These are phyloP conservation scores for Cydonia oblonga DNA, from an alignment of 331 rosid genomes.

Conservation along the genomic window DNA sequence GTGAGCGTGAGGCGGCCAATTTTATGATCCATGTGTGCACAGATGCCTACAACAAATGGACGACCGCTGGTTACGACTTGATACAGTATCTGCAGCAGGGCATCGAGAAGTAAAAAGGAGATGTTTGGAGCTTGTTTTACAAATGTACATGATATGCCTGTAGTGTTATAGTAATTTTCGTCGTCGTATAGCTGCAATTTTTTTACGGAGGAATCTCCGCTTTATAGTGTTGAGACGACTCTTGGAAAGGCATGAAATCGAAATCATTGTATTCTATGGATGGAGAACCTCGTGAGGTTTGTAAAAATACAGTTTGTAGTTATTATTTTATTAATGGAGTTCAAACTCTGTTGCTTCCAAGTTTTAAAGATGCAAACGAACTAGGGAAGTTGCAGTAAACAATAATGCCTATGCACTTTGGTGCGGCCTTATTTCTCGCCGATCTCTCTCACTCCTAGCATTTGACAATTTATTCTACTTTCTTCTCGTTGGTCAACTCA, in stretches of 20 bases:
- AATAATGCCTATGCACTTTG: too few species aligned
- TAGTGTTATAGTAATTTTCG: slow-evolving; percentile 15
- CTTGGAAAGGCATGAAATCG: slow-evolving; percentile 26
- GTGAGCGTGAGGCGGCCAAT: slow-evolving; percentile 91
- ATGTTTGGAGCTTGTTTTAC: slow-evolving; percentile 10
- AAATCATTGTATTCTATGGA: slow-evolving; percentile 21
- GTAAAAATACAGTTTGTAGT: slow-evolving; percentile 30
- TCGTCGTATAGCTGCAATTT: slow-evolving; percentile 17
- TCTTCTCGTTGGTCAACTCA: too few species aligned
- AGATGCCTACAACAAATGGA: slow-evolving; percentile 96
- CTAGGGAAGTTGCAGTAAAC: too few species aligned
- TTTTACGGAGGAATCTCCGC: slow-evolving; percentile 30
- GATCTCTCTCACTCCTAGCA: too few species aligned
- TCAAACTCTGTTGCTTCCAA: not conserved
- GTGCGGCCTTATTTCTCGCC: too few species aligned
- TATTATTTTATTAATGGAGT: slow-evolving; percentile 11
- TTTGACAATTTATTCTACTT: too few species aligned
- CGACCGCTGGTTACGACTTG: slow-evolving; percentile 95
- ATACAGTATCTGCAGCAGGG: slow-evolving; percentile 95
- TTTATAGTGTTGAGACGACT: slow-evolving; percentile 22
- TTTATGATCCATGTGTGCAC: slow-evolving; percentile 89
- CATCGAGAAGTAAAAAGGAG: slow-evolving; percentile 54
- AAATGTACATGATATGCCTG: slow-evolving; percentile 57
- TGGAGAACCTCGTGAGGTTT: slow-evolving; percentile 35
- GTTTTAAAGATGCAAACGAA: not conserved